phyloP scores from a whole-genome alignment of 2,329 filamentous ascomycete species.

The Neonectria punicea region DNA sequence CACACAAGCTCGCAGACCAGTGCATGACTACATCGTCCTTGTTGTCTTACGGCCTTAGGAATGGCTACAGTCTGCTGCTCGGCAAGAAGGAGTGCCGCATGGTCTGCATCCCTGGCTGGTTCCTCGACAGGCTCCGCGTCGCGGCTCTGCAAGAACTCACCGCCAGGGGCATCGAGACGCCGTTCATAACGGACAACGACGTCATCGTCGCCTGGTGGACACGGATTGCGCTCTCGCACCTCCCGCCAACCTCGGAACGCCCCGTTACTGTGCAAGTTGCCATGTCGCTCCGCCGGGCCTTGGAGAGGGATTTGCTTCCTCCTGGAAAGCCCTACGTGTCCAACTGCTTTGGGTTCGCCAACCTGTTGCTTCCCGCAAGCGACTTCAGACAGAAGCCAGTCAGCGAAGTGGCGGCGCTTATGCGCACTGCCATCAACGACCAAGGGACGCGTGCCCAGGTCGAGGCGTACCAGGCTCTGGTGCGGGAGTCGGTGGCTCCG shows the following conservation, averaged over 20 bases:
- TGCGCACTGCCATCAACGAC: conserved; percentile 1
- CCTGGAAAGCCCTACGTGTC: conserved; percentile 2
- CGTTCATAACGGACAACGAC: conserved; percentile 27
- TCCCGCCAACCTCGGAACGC: background rate
- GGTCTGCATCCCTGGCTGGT: conserved; percentile 23
- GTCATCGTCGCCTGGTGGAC: conserved; percentile 27
- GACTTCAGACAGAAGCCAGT: conserved; percentile 1
- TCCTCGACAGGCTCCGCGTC: conserved; percentile 1
- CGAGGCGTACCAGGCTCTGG: conserved; percentile 26
- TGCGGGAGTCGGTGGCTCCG: conserved; percentile 11
- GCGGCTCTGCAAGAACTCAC: conserved; percentile 7
- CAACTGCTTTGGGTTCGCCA: conserved; percentile 15
- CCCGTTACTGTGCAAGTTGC: conserved; percentile 7
- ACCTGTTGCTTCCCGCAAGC: conserved; percentile 6
- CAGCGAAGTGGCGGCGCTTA: background rate
- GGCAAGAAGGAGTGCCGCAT: conserved; percentile 24
- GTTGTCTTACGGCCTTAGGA: conserved; percentile 17
- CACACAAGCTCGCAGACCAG: conserved; percentile 4
- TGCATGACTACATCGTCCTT: conserved; percentile 3
- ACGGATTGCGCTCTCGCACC: conserved; percentile 12
- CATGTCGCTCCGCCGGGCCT: conserved; percentile 11
- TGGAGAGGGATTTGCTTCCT: conserved; percentile 13
- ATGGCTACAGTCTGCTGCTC: conserved; percentile 8
- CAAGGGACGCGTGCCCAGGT: conserved; percentile 20
- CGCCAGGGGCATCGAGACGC: conserved; percentile 1